Evolutionary conservation across 2,329 filamentous ascomycete species (phyloP).

Genomic region (Pezicula radicicola): DNA sequence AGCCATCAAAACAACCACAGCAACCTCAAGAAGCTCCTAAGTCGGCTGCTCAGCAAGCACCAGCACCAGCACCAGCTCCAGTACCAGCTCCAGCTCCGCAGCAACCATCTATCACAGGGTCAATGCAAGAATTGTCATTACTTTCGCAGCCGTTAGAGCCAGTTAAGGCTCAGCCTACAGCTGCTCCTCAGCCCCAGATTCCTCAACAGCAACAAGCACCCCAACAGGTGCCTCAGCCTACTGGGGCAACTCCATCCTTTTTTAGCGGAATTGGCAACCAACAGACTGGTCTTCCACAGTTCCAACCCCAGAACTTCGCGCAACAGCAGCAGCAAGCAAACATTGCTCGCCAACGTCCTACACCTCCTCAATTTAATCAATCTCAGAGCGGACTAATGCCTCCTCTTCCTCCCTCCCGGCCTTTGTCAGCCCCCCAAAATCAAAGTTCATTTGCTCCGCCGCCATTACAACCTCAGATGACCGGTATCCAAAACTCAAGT

Average conservation of each 20-base stretch:
- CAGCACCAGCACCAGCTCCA: conserved; percentile 36
- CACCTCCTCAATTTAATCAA: conserved; percentile 59
- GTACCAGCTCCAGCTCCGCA: conserved; percentile 37
- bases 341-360: conserved; percentile 64
- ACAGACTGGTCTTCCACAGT: conserved; percentile 41
- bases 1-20: conserved; percentile 63
- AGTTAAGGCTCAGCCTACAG: conserved; percentile 34
- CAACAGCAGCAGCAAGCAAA: conserved; percentile 36
- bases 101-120: conserved; percentile 59
- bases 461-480: conserved; percentile 80
- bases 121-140: conserved; percentile 67
- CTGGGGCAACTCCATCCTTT: conserved; percentile 56
- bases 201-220: conserved; percentile 23
- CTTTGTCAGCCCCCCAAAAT: conserved; percentile 84
- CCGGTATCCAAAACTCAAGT: conserved; percentile 54
- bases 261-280: conserved; percentile 48
- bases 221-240: conserved; percentile 38
- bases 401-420: conserved; percentile 73
- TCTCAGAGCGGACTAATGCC: conserved; percentile 64
- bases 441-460: conserved; percentile 71
- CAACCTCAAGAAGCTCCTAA: conserved; percentile 34
- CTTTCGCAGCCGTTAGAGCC: conserved; percentile 57
- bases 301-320: conserved; percentile 33
- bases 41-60: conserved; percentile 32
- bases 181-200: conserved; percentile 33